Evolutionary conservation across 352 stramenopile species (phyloP), one percentile per base, ranked within the genome.

Genomic region (Globisporangium recalcitrans): DNA sequence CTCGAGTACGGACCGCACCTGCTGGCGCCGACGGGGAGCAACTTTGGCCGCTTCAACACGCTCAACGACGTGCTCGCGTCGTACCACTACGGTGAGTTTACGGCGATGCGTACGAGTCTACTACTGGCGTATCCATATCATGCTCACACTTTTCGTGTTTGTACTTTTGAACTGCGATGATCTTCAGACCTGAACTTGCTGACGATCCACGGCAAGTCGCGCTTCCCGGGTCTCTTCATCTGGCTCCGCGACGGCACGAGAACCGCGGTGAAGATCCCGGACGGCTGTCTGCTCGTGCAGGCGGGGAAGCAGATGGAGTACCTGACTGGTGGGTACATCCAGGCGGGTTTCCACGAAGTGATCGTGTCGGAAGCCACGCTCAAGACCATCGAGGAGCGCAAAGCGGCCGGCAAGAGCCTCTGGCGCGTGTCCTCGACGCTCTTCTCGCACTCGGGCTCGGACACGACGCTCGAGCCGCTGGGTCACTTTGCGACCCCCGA

Each of bases 331-430:
- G 92, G 92, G 51, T 87, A 97, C 74, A 74, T 98, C 22, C 69
- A 94, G 66, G 92, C 92, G 16, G 92, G 92, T 21, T 98, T 97
- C 72, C 91, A 98, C 64, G 91, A 98, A 77, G 91, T 97, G 38
- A 77, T 96, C 24, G 75, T 97, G 31, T 79, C 75, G 9, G 73
- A 94, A 11, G 66, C 76, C n/a, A 97, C 90, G 19, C 58, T 89
- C 1, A 64, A 90, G 22, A 73, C 74, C 7, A 96, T 97, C 32
- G 69, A 73, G n/a, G 57, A 80, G 55, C 75, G 80, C 27, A 96
- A 91, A 62, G 70, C 64, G 3, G 72, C 71, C 19, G 81, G 80
- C 52, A 81, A 93, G 67, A 91, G 80, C 42, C 71, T 97, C 26
- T 98, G 91, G 91, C 81, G 91, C 49, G 90, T 98, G 29, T 96